Conservation (phyloP, 371 early-diverging fungal genomes). For the Mucor racemosus region DNA sequence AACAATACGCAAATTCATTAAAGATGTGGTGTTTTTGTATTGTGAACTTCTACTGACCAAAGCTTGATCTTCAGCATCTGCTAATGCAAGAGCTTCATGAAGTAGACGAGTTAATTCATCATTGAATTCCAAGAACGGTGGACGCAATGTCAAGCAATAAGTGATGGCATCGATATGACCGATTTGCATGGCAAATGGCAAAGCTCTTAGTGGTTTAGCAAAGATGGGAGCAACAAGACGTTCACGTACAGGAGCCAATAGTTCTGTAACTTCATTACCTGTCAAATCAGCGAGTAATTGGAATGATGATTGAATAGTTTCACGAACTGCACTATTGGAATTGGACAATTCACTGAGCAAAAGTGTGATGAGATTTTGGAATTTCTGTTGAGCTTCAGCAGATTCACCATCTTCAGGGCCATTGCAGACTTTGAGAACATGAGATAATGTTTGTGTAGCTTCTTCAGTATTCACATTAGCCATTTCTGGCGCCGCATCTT, state of each 20-base stretch:
- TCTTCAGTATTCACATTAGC: conserved; percentile 77
- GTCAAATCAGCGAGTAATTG: conserved; percentile 81
- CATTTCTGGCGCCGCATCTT: conserved; percentile 88
- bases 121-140: conserved; percentile 88
- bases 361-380: conserved; percentile 76
- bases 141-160: conserved; percentile 90
- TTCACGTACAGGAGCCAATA: conserved; percentile 86
- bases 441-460: conserved; percentile 76
- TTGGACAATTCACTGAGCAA: conserved; percentile 93
- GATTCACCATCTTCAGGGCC: conserved; percentile 67
- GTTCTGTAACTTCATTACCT: conserved; percentile 79
- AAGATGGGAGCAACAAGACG: conserved; percentile 94
- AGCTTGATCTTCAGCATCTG: conserved; percentile 98
- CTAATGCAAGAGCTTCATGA: conserved; percentile 92
- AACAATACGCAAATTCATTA: conserved; percentile 89
- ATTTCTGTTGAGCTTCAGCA: conserved; percentile 62
- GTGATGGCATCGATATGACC: conserved; percentile 98
- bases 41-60: conserved; percentile 85
- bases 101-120: conserved; percentile 92
- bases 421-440: conserved; percentile 85
- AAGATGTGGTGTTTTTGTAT: conserved; percentile 79
- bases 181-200: conserved; percentile 96
- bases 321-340: conserved; percentile 88
- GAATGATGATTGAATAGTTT: conserved; percentile 85
- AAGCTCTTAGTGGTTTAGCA: conserved; percentile 94